Evolutionary conservation across 257 asterid genomes (phyloP).

Genomic region (Haberlea rhodopensis): DNA sequence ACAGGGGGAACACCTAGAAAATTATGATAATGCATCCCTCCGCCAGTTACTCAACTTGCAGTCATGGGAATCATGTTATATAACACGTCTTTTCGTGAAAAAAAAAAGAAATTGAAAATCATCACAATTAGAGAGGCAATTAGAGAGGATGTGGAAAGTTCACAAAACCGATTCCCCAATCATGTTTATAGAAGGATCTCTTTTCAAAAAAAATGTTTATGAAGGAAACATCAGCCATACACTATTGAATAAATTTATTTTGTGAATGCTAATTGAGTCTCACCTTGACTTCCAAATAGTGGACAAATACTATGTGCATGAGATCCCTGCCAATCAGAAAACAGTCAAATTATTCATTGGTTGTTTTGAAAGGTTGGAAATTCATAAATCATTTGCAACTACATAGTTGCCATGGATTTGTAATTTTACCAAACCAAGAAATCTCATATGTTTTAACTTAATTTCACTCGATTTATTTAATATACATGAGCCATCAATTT

Average conservation of each 20-base stretch:
- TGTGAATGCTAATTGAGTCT: slow-evolving; percentile 26
- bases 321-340: slow-evolving; percentile 75
- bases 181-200: not conserved
- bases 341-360: slow-evolving; percentile 32
- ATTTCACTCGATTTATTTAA: not conserved
- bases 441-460: not conserved
- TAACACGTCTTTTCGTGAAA: too few species aligned
- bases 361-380: slow-evolving; percentile 2
- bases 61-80: slow-evolving; percentile 5
- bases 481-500: not conserved
- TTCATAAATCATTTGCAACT: slow-evolving; percentile 15
- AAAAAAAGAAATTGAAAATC: too few species aligned
- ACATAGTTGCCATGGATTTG: not conserved
- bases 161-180: slow-evolving; percentile 1
- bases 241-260: slow-evolving; percentile 1
- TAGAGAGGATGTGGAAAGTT: slow-evolving; percentile 6
- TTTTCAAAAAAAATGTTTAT: too few species aligned
- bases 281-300: slow-evolving; percentile 97
- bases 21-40: slow-evolving; percentile 21
- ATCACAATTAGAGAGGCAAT: too few species aligned
- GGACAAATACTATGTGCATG: slow-evolving; percentile 95
- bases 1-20: not conserved
- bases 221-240: not conserved
- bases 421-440: not conserved
- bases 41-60: slow-evolving; percentile 15